phyloP scores from a whole-genome alignment of 805 yeast species.

The Starmerella etchellsii region DNA sequence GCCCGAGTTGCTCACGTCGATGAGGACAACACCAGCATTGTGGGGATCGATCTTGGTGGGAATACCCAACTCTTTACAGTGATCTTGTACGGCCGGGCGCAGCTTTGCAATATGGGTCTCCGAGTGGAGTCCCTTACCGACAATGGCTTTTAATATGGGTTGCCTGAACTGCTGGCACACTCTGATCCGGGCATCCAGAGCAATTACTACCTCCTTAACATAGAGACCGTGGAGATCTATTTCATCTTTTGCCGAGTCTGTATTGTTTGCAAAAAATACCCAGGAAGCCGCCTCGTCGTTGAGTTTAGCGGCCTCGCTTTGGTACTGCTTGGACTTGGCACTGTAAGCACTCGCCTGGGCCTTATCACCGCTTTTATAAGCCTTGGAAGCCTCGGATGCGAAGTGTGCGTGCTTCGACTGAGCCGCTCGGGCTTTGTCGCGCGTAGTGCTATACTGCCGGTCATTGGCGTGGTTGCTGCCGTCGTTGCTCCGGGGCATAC shows the following conservation, averaged over 20 bases:
- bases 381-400: conserved; percentile 58
- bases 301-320: conserved; percentile 47
- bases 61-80: conserved; percentile 57
- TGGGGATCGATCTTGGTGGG: conserved; percentile 49
- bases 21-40: conserved; percentile 69
- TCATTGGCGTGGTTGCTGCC: conserved; percentile 33
- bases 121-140: conserved; percentile 87
- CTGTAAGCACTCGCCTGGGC: conserved; percentile 61
- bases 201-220: conserved; percentile 75
- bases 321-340: conserved; percentile 49
- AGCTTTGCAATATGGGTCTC: conserved; percentile 69
- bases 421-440: conserved; percentile 59
- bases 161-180: conserved; percentile 25
- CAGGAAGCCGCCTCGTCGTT: conserved; percentile 63
- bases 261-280: conserved; percentile 65
- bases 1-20: too few species aligned
- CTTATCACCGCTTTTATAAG: conserved; percentile 64
- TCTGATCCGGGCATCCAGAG: conserved; percentile 59
- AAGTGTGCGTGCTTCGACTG: conserved; percentile 42
- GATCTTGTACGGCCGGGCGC: conserved; percentile 74
- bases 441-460: conserved; percentile 40
- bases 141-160: conserved; percentile 47
- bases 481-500: conserved; percentile 12
- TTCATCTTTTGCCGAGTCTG: conserved; percentile 74
- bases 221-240: conserved; percentile 87